Percentiles rank a stretch among this genome's conserved stretches.
Evolutionary conservation across 75 land plant species (phyloP).

Genomic region (Cunninghamia lanceolata): DNA sequence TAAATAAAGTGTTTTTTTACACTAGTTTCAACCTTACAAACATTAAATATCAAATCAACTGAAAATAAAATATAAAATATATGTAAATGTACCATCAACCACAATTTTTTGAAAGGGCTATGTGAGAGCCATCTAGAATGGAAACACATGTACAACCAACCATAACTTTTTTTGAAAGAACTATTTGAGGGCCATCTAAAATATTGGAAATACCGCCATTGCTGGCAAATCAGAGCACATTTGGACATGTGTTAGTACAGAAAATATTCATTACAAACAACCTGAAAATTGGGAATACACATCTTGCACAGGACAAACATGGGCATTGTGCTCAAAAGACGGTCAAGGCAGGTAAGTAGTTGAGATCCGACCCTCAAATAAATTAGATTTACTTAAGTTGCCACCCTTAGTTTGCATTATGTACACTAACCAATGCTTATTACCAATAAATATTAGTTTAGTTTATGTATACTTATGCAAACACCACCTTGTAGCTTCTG

Average conservation of each 20-base stretch:
- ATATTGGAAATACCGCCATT: neutral
- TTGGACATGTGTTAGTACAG: neutral
- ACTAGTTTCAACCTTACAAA: neutral
- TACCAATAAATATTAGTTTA: neutral
- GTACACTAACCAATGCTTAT: neutral
- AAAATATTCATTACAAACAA: neutral
- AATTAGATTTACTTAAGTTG: neutral
- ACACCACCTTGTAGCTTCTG: neutral
- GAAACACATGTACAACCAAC: neutral
- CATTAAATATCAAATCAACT: neutral
- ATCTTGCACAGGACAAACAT: neutral
- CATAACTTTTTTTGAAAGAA: neutral
- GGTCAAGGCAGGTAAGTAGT: neutral
- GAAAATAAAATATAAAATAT: neutral
- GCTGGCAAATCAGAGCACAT: neutral
- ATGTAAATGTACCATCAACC: neutral
- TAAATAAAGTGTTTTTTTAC: neutral
- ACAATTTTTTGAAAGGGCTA: neutral
- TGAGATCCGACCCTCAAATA: neutral
- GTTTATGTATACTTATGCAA: neutral
- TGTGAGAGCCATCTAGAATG: neutral
- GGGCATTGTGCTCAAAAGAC: neutral
- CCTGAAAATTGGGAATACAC: neutral
- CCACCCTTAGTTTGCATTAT: neutral
- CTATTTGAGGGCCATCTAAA: neutral